Base-by-base conservation (phyloP, 129 eudicot species). In the Saussurea involucrata region DNA sequence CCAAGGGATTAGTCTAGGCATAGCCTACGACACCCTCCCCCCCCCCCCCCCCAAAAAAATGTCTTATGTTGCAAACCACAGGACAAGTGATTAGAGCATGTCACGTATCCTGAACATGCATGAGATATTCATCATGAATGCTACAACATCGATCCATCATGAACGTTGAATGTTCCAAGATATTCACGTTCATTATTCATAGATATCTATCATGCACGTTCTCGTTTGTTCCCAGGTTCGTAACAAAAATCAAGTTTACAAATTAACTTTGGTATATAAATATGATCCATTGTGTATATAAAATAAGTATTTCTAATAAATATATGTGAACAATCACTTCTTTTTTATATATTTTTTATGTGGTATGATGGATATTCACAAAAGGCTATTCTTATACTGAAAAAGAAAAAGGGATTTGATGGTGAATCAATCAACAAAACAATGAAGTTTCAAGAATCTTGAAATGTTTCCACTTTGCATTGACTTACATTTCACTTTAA, bases 401-500 rank as follows among this genome's bases (percentile, higher is more conserved):
- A 72, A 72, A 17, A 31, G 21, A 57, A 73, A 44, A 55, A 9
- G 22, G 32, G 29, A 57, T n/a, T 57, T 55, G 67, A 18, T 73
- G 28, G 64, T 27, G 75, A 46, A 49, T 71, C 64, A 25, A 46
- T 49, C 75, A 15, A 44, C 0, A 15, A 53, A 53, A 17, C 9
- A 1, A 44, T 17, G 64, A 72, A 27, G 76, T 21, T 53, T 72
- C 66, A 53, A 28, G 66, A 72, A 55, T 28, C 18, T 55, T 72
- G 57, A 53, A 72, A 53, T 64, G 28, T 53, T 28, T 4, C 46
- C 76, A 72, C 66, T 55, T 53, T 53, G 15, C 15, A 21, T 18
- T 10, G 31, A 22, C 67, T 18, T 63, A 49, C 6, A 3, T 63
- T n/a, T 18, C 63, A 55, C 24, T 55, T 55, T 18, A 6, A 49